A percentile compares a stretch with the other conserved stretches of the same genome.
Conservation (phyloP, 495 filamentous ascomycete species). For the Tuber borchii region DNA sequence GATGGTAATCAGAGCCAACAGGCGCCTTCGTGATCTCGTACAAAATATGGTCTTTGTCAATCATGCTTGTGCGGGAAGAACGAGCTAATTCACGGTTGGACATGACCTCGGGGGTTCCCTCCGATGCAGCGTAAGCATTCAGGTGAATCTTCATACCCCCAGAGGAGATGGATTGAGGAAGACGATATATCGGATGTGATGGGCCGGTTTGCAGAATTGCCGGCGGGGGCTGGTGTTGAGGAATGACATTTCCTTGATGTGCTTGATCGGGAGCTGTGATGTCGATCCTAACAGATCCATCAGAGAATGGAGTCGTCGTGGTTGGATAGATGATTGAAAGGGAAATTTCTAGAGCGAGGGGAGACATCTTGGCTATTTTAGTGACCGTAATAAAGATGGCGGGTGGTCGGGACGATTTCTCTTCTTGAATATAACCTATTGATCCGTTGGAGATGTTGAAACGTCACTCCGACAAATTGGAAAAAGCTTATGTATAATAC, state of each 20-base stretch:
- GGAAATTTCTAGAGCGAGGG: constrained; percentile 34
- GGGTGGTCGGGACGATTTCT: neutral
- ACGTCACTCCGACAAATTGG: neutral
- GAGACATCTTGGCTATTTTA: constrained; percentile 2
- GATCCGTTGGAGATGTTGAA: neutral
- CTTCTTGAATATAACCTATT: neutral
- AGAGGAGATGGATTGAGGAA: constrained; percentile 39
- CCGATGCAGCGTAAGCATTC: constrained; percentile 28
- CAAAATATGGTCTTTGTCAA: constrained; percentile 38
- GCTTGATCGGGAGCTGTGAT: constrained; percentile 30
- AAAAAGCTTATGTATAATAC: neutral
- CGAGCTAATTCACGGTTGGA: constrained; percentile 24
- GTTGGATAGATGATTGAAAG: constrained; percentile 37
- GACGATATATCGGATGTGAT: constrained; percentile 36
- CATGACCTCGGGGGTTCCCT: constrained; percentile 14
- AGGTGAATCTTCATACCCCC: constrained; percentile 39
- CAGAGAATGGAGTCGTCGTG: constrained; percentile 10
- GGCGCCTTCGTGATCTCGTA: constrained; percentile 38
- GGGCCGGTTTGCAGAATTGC: constrained; percentile 26
- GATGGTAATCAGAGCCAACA: constrained; percentile 30
- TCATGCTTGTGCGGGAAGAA: constrained; percentile 30
- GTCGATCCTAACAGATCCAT: constrained; percentile 30
- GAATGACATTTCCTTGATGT: constrained; percentile 13
- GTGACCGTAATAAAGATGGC: neutral
- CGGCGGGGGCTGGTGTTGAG: constrained; percentile 5